Conservation (phyloP, 1,284 basidiomycete genomes). For the Pseudozyma thailandica region DNA sequence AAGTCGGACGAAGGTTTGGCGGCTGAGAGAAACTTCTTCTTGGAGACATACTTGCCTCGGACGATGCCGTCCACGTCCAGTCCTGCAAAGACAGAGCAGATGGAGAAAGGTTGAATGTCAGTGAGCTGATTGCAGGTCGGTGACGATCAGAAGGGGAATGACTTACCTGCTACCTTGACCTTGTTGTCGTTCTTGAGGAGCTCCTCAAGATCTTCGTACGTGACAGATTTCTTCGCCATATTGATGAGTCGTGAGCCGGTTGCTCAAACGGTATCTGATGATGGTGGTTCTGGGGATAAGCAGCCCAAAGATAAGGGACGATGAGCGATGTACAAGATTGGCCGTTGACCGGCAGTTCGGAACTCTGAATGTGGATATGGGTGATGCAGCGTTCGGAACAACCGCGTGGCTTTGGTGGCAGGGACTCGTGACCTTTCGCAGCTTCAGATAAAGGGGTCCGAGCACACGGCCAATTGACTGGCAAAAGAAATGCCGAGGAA, state of each 20-base stretch:
- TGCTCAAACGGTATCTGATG: neutral
- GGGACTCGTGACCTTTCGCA: neutral
- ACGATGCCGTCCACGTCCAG: slow-evolving; percentile 80
- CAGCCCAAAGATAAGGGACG: neutral
- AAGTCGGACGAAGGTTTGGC: slow-evolving; percentile 77
- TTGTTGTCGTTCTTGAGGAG: slow-evolving; percentile 77
- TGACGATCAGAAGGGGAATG: neutral
- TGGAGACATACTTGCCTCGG: slow-evolving; percentile 93
- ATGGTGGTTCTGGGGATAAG: neutral
- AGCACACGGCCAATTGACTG: neutral
- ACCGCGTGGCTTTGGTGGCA: neutral
- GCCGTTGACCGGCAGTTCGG: neutral
- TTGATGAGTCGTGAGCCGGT: neutral
- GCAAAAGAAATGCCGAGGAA: neutral
- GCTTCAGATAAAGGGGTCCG: neutral
- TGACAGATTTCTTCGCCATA: slow-evolving; percentile 33
- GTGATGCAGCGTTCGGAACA: neutral
- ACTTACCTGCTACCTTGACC: slow-evolving; percentile 80
- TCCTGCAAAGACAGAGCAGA: slow-evolving; percentile 20
- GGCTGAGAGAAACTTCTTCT: slow-evolving; percentile 88
- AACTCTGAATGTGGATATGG: neutral
- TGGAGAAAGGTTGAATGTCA: neutral
- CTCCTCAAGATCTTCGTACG: slow-evolving; percentile 46
- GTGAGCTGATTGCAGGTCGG: neutral
- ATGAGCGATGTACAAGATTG: neutral